phyloP scores from a whole-genome alignment of 257 asterid genomes.

The Penstemon davidsonii region DNA sequence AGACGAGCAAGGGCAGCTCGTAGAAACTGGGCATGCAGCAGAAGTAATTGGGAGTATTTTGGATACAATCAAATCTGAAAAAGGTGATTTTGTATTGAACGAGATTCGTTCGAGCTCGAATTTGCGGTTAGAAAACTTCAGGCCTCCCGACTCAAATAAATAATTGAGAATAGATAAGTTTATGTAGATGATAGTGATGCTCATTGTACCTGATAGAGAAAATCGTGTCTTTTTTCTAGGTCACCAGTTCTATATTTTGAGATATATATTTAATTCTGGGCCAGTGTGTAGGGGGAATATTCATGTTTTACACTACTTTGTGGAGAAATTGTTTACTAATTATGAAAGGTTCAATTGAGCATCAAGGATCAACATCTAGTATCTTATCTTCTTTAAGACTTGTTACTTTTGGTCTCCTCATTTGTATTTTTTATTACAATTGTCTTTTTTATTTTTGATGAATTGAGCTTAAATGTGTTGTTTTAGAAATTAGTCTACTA shows the following conservation, averaged over 20 bases:
- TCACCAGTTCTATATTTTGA: constrained; percentile 25
- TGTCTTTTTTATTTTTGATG: not conserved
- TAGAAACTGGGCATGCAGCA: constrained; percentile 60
- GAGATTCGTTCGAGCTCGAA: constrained; percentile 52
- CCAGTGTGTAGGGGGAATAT: constrained; percentile 23
- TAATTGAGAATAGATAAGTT: constrained; percentile 44
- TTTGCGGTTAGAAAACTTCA: constrained; percentile 48
- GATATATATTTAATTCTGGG: constrained; percentile 30
- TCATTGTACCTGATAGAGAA: constrained; percentile 30
- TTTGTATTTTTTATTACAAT: too few species aligned
- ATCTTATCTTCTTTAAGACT: not conserved
- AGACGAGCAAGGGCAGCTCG: constrained; percentile 54
- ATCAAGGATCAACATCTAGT: not conserved
- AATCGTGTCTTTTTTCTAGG: constrained; percentile 20
- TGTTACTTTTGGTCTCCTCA: not conserved
- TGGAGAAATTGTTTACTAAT: constrained; percentile 26
- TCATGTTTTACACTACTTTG: constrained; percentile 30
- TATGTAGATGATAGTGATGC: constrained; percentile 34
- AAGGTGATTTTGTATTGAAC: constrained; percentile 51
- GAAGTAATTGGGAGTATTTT: constrained; percentile 51
- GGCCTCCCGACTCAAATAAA: constrained; percentile 43
- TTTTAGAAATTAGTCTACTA: not conserved
- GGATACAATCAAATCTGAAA: constrained; percentile 50
- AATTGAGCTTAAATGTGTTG: not conserved
- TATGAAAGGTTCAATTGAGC: constrained; percentile 34